Base-by-base conservation (phyloP, 768 basidiomycete species). In the Russula sp. region DNA sequence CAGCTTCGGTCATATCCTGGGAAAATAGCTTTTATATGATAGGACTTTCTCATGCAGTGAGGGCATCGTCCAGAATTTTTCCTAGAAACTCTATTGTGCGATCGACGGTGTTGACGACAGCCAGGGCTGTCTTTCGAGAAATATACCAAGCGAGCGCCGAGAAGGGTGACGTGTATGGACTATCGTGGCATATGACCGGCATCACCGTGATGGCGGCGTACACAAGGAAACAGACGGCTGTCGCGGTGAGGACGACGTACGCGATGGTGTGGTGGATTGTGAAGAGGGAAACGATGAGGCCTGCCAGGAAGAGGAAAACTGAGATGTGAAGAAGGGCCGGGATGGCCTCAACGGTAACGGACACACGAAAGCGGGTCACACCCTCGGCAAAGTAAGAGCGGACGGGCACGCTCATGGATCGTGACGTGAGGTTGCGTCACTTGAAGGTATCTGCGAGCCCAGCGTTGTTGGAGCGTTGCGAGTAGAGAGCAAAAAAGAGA, bases 301-400 rank as follows among this genome's bases (percentile, higher is more conserved):
- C 64, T 7, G 64, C 40, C n/a, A 62, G 28, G 30, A 62, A 62
- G 14, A 62, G 60, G 60, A 62, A 65, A 9, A 65, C 46, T 2
- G 64, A 65, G 0, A 57, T 36, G 13, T 65, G 64, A 32, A 65
- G 44, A 30, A 65, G 61, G 2, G 54, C 26, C 4, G 56, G 54
- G 28, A 62, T 62, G 10, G 61, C 49, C 14, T 65, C 64, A 6
- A 65, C 48, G 7, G 48, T 40, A 32, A 56, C 8, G 22, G 18
- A 2, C 1, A 62, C 10, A 18, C 50, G 48, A 40, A 65, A 65
- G 38, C 49, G 64, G 1, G 13, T 20, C 0, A 42, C 55, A n/a
- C 64, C 64, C 13, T 61, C 40, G 2, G 49, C 30, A 24, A 63
- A 57, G 38, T 28, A 65, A 20, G 64, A n/a, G 18, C 60, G 61